These are phyloP conservation scores for Zygoascus hellenicus DNA, from an alignment of 1,139 yeast genomes.

Conservation along the genomic window DNA sequence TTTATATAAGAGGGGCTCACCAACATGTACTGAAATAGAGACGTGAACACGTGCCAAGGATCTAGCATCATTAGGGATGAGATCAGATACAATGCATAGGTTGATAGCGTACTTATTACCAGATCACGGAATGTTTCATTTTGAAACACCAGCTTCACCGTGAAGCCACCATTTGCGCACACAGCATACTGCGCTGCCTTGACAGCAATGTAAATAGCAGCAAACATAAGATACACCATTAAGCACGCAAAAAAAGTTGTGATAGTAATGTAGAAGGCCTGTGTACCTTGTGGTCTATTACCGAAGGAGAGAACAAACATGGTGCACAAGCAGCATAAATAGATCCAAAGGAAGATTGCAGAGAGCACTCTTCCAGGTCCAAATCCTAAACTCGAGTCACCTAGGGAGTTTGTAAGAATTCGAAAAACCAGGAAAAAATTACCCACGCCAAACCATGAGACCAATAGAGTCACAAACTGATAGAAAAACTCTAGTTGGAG, in stretches of 20 bases:
- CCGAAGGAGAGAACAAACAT: conserved; percentile 91
- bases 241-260: conserved; percentile 83
- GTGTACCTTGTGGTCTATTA: conserved; percentile 90
- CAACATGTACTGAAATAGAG: conserved; percentile 63
- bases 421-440: conserved; percentile 72
- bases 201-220: conserved; percentile 78
- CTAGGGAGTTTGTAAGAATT: conserved; percentile 65
- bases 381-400: conserved; percentile 47
- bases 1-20: conserved; percentile 73
- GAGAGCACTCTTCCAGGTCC: conserved; percentile 74
- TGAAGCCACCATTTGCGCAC: conserved; percentile 40
- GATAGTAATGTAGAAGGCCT: conserved; percentile 72
- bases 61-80: conserved; percentile 72
- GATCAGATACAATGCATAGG: conserved; percentile 72
- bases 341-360: conserved; percentile 82
- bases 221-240: conserved; percentile 89
- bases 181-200: conserved; percentile 51
- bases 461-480: conserved; percentile 57
- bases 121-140: conserved; percentile 73
- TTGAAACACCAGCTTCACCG: conserved; percentile 47
- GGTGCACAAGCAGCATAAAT: conserved; percentile 80
- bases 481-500: conserved; percentile 67
- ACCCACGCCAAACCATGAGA: conserved; percentile 77
- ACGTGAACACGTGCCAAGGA: conserved; percentile 74
- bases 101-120: conserved; percentile 77